Evolutionary conservation across 805 yeast species (phyloP).

Genomic region (Candida silvatica): DNA sequence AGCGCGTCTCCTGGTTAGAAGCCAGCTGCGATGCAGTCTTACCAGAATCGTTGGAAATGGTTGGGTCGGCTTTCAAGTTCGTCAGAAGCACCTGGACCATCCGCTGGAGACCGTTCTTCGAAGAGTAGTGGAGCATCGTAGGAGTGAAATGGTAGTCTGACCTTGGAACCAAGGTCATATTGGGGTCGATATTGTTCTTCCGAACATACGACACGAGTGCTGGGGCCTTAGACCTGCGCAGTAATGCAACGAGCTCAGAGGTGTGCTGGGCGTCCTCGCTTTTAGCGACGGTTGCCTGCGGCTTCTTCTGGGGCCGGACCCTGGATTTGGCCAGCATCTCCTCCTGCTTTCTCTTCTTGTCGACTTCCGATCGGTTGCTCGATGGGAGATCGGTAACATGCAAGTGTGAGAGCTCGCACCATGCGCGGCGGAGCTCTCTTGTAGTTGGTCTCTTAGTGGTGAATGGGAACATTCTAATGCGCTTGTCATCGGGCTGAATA

Average conservation of each 20-base stretch:
- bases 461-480: conserved; percentile 74
- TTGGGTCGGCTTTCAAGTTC: conserved; percentile 65
- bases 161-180: conserved; percentile 49
- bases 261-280: conserved; percentile 41
- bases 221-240: conserved; percentile 75
- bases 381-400: conserved; percentile 47
- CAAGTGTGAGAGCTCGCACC: conserved; percentile 69
- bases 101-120: conserved; percentile 57
- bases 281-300: not conserved
- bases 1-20: conserved; percentile 33
- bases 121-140: conserved; percentile 70
- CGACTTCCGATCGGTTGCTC: conserved; percentile 24
- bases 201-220: conserved; percentile 54
- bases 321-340: conserved; percentile 20
- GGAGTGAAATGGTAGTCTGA: conserved; percentile 49
- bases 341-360: conserved; percentile 21
- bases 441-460: conserved; percentile 84
- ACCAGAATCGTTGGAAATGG: conserved; percentile 40
- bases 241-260: conserved; percentile 43
- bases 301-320: conserved; percentile 8
- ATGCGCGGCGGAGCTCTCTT: conserved; percentile 70
- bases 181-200: conserved; percentile 44
- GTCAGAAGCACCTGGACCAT: conserved; percentile 58
- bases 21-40: conserved; percentile 67
- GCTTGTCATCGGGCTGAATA: conserved; percentile 41